A percentile compares a stretch with the other conserved stretches of the same genome.
These are phyloP conservation scores for Paulownia fortunei DNA, from an alignment of 257 asterid genomes.

Conservation along the genomic window DNA sequence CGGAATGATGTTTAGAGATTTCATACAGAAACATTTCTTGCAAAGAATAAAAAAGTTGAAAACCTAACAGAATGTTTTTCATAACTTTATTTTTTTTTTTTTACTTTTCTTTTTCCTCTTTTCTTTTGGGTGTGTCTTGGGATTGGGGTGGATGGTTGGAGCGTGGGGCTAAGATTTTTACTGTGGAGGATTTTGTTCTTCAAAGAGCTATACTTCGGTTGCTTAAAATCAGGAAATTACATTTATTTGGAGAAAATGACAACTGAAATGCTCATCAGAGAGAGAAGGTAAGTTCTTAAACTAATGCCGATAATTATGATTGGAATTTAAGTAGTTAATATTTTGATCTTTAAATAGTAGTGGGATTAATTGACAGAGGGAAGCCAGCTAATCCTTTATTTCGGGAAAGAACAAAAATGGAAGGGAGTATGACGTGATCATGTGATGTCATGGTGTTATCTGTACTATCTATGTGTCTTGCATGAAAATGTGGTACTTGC, in stretches of 20 bases:
- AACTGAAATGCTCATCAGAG: neutral
- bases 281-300: neutral
- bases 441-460: neutral
- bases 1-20: neutral
- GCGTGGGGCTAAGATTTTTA: neutral
- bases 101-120: neutral
- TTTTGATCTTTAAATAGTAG: neutral
- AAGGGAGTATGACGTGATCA: neutral
- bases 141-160: neutral
- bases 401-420: neutral
- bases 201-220: neutral
- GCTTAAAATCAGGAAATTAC: neutral
- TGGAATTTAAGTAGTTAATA: neutral
- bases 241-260: neutral
- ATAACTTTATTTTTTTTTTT: no score
- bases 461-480: no score
- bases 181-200: neutral
- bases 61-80: neutral
- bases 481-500: neutral
- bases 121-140: neutral
- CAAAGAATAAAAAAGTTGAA: neutral
- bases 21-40: constrained; percentile 6
- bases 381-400: neutral
- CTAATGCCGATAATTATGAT: neutral
- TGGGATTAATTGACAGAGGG: neutral